phyloP scores from a whole-genome alignment of 371 early-diverging fungal genomes.

The Mucor piriformis region DNA sequence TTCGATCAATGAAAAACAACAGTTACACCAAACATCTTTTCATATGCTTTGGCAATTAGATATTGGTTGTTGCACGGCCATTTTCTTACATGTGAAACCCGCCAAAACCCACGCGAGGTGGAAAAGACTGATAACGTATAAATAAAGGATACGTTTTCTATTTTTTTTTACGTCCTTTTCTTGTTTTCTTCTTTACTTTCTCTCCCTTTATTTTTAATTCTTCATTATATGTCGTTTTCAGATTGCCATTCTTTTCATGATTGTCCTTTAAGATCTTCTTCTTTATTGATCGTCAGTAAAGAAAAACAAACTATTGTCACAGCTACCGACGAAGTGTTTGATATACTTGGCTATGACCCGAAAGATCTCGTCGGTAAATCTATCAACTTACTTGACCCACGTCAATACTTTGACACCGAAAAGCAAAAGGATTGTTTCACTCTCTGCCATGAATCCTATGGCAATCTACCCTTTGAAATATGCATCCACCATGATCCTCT shows the following conservation, averaged over 20 bases:
- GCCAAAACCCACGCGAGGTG: constrained; percentile 31
- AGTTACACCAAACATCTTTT: neutral
- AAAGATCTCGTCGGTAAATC: constrained; percentile 29
- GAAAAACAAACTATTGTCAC: constrained; percentile 38
- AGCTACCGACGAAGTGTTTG: constrained; percentile 43
- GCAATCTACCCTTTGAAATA: constrained; percentile 29
- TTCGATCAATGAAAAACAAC: constrained; percentile 3
- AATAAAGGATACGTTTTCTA: neutral
- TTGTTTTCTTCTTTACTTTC: constrained; percentile 2
- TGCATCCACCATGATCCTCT: constrained; percentile 42
- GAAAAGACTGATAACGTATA: neutral
- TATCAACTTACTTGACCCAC: constrained; percentile 13
- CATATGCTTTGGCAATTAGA: constrained; percentile 1
- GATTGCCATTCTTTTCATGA: constrained; percentile 26
- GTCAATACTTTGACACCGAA: neutral
- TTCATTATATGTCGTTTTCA: neutral
- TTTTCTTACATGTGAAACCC: constrained; percentile 27
- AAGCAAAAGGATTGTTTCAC: neutral
- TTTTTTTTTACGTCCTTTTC: neutral
- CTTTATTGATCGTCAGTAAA: constrained; percentile 33
- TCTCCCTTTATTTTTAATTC: neutral
- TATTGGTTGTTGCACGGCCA: neutral
- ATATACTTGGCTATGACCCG: constrained; percentile 33
- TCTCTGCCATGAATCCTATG: constrained; percentile 19
- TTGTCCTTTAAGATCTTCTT: constrained; percentile 34